Evolutionary conservation across 345 rosid genomes (phyloP).

Genomic region (Schrenkiella parvula): DNA sequence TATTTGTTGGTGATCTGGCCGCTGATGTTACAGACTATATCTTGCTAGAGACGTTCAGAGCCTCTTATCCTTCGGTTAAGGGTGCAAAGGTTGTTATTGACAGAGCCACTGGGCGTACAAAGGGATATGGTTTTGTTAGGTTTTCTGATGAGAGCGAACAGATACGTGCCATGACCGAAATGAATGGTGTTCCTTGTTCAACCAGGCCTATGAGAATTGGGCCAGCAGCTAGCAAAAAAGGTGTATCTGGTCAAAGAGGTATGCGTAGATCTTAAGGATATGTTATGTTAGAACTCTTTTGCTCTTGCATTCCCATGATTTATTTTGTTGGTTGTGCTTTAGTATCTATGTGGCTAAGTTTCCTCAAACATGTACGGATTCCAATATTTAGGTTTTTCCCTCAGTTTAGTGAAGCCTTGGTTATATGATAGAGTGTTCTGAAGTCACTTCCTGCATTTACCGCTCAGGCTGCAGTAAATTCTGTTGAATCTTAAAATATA

Average conservation of each 20-base stretch:
- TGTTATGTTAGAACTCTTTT: background rate
- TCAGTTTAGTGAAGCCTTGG: conserved; percentile 33
- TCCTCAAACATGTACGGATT: background rate
- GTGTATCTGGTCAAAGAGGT: conserved; percentile 58
- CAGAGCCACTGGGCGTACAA: conserved; percentile 76
- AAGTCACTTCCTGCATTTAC: conserved; percentile 47
- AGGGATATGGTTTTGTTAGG: conserved; percentile 89
- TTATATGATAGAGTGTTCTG: conserved; percentile 46
- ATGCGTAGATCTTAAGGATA: conserved; percentile 17
- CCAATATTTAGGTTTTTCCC: conserved; percentile 21
- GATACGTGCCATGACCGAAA: conserved; percentile 79
- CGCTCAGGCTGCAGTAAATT: conserved; percentile 49
- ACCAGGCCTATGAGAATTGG: conserved; percentile 93
- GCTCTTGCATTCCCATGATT: conserved; percentile 10
- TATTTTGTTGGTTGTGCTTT: background rate
- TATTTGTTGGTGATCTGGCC: conserved; percentile 92
- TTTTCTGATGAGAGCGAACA: conserved; percentile 85
- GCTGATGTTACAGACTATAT: conserved; percentile 88
- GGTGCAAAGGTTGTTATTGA: conserved; percentile 95
- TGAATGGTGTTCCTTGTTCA: conserved; percentile 88
- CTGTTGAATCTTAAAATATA: conserved; percentile 38
- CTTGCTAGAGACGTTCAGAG: conserved; percentile 80
- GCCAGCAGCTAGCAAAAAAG: conserved; percentile 70
- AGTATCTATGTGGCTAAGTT: conserved; percentile 5
- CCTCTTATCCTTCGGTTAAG: conserved; percentile 60